Evolutionary conservation across 1,284 basidiomycete genomes (phyloP).

Genomic region (Ceratobasidium sp.): DNA sequence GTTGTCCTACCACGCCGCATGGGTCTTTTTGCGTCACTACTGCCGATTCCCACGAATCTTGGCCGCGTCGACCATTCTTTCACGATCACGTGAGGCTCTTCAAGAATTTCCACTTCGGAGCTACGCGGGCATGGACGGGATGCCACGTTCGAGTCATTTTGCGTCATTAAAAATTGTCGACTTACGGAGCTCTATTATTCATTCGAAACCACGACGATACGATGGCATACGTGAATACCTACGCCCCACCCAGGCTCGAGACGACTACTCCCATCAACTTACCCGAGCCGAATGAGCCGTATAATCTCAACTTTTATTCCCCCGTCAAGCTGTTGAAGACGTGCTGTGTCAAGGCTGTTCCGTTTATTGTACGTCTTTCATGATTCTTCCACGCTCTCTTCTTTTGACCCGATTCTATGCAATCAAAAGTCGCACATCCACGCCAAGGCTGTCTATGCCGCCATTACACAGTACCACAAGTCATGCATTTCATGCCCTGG

Average conservation of each 20-base stretch:
- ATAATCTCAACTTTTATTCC: constrained; percentile 46
- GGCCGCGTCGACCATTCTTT: no score
- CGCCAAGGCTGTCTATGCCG: constrained; percentile 20
- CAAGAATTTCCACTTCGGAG: no score
- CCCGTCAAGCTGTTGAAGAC: constrained; percentile 45
- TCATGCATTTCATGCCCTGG: constrained; percentile 42
- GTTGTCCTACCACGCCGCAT: no score
- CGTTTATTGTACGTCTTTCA: constrained; percentile 46
- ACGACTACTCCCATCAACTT: neutral
- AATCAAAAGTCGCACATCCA: constrained; percentile 40
- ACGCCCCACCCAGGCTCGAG: constrained; percentile 14
- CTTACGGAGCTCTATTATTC: no score
- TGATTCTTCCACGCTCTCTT: neutral
- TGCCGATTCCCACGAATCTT: no score
- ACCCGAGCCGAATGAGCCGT: constrained; percentile 28
- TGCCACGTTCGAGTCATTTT: constrained; percentile 2
- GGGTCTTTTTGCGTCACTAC: no score
- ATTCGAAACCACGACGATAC: neutral
- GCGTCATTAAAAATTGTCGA: no score
- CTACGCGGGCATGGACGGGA: no score
- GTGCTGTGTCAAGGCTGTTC: constrained; percentile 47
- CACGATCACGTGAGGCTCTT: no score
- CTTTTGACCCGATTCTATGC: neutral
- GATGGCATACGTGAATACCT: constrained; percentile 33
- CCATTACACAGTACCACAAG: constrained; percentile 42